A percentile compares a stretch with the other conserved stretches of the same genome.
Conservation (phyloP, 768 basidiomycete species). For the Crucibulum laeve region DNA sequence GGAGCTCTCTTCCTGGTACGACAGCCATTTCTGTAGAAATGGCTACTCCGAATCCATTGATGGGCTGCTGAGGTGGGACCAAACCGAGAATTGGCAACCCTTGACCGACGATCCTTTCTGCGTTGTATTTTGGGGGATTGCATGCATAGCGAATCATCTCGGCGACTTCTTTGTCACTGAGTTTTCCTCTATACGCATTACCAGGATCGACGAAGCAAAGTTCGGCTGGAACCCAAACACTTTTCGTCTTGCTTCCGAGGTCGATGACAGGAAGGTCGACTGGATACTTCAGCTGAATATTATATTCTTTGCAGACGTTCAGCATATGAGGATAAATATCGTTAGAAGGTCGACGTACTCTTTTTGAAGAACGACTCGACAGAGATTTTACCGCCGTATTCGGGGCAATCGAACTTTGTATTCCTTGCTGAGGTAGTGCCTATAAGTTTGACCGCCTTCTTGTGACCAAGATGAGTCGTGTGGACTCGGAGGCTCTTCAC, state of each 20-base stretch:
- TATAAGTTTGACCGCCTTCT: slow-evolving; percentile 32
- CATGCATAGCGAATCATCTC: slow-evolving; percentile 72
- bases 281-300: slow-evolving; percentile 39
- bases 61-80: slow-evolving; percentile 26
- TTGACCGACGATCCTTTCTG: slow-evolving; percentile 48
- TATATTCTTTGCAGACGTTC: slow-evolving; percentile 43
- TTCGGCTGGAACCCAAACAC: slow-evolving; percentile 58
- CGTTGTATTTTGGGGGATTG: slow-evolving; percentile 57
- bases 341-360: slow-evolving; percentile 17
- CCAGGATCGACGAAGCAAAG: slow-evolving; percentile 61
- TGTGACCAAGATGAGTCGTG: slow-evolving; percentile 53
- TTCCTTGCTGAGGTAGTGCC: slow-evolving; percentile 16
- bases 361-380: slow-evolving; percentile 62
- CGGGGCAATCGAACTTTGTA: slow-evolving; percentile 19
- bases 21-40: slow-evolving; percentile 57
- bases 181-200: slow-evolving; percentile 54
- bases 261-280: slow-evolving; percentile 50
- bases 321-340: background rate
- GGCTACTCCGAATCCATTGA: slow-evolving; percentile 53
- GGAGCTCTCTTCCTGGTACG: slow-evolving; percentile 63
- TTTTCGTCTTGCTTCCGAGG: slow-evolving; percentile 28
- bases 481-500: slow-evolving; percentile 53
- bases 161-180: slow-evolving; percentile 56
- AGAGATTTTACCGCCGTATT: slow-evolving; percentile 42
- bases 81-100: slow-evolving; percentile 58